Percentiles rank a stretch among this genome's conserved stretches.
Evolutionary conservation across 2,329 filamentous ascomycete genomes (phyloP).

Genomic region (Dactylellina haptotyla): DNA sequence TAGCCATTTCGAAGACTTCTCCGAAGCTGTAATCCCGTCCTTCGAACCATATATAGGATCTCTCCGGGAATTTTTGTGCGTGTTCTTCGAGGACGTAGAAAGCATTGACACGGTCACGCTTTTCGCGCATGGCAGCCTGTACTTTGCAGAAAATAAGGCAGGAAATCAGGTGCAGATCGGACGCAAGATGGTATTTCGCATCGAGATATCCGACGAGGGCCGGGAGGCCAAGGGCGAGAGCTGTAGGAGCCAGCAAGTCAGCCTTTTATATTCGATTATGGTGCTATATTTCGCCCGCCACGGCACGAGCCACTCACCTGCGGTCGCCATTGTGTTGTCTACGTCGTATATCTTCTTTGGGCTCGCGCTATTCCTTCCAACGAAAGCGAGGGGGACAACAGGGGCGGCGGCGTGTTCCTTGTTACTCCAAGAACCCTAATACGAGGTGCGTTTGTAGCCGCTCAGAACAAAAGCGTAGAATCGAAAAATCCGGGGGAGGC

Average conservation of each 20-base stretch:
- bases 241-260: not conserved
- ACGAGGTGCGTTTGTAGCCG: no score
- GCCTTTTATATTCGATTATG: not conserved
- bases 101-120: conserved; percentile 71
- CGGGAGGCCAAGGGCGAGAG: conserved; percentile 68
- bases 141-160: conserved; percentile 63
- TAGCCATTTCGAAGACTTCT: conserved; percentile 75
- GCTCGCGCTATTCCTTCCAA: not conserved
- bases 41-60: conserved; percentile 74
- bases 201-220: conserved; percentile 81
- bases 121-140: conserved; percentile 63
- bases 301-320: conserved; percentile 3
- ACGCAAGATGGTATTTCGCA: conserved; percentile 73
- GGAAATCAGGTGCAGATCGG: conserved; percentile 73
- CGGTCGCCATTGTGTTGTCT: conserved; percentile 33
- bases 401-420: not conserved
- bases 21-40: conserved; percentile 77
- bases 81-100: conserved; percentile 80
- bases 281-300: not conserved
- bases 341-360: not conserved
- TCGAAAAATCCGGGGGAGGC: no score
- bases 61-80: conserved; percentile 65
- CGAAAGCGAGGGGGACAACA: not conserved
- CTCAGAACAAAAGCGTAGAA: no score
- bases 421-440: no score